Evolutionary conservation across 2,329 filamentous ascomycete species (phyloP), one percentile per base, ranked within the genome.

Genomic region (Diplodia seriata): DNA sequence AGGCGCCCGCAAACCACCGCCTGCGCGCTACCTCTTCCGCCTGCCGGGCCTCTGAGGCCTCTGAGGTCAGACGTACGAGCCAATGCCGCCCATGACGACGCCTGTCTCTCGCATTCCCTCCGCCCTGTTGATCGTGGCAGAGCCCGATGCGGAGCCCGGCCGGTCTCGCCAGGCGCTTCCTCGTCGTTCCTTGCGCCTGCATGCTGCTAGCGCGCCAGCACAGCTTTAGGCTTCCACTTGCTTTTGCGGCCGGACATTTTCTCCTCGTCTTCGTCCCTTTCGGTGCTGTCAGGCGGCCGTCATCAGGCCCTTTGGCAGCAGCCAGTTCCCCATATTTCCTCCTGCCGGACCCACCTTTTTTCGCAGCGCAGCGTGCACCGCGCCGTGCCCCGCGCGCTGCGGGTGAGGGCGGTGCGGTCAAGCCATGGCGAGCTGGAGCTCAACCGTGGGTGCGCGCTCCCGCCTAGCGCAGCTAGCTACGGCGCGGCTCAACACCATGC

Each of bases 121-220:
- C 31, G 31, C 12, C 18, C 54, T 20, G 26, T 31, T 31, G 15
- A 38, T 57, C 33, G 20, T 36, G n/a, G 9, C 12, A 5, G 40
- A 49, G 38, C 14, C 20, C 20, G 4, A 33, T 23, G 14, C 57
- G 11, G 50, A 12, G 43, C 4, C n/a, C 59, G 59, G 59, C 43
- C 33, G 29, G 43, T 50, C 57, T 33, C 31, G 31, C 31, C 31
- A 9, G 31, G 31, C 31, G 29, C 29, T 31, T 18, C 12, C 18
- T n/a, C 18, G 43, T n/a, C 31, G 59, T 63, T 63, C 59, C 59
- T 26, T 63, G 59, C 43, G 47, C 31, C n/a, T 51, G 59, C 59
- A 53, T 40, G 47, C 1, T 38, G 36, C 59, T 53, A 63, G 43
- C 40, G 47, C 15, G 26, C 18, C 31, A 36, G n/a, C 53, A 36